Percentiles rank a stretch among this genome's conserved stretches.
Conservation (phyloP, 352 stramenopile genomes). For the Globisporangium cystogenes region DNA sequence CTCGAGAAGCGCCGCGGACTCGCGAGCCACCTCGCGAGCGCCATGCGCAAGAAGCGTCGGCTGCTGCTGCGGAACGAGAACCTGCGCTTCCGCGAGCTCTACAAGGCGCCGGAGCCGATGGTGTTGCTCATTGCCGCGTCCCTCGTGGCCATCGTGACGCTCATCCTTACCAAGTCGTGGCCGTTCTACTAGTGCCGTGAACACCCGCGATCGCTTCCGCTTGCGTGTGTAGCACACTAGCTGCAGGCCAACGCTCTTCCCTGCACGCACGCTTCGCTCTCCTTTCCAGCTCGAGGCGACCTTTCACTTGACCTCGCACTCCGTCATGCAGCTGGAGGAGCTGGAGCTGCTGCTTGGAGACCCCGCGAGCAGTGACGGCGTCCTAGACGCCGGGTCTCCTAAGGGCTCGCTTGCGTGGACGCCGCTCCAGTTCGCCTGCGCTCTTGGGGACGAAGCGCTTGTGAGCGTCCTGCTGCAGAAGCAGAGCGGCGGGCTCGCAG, state of each 20-base stretch:
- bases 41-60: slow-evolving; percentile 55
- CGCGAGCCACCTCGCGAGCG: slow-evolving; percentile 29
- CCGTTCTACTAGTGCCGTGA: slow-evolving; percentile 64
- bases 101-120: slow-evolving; percentile 58
- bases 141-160: slow-evolving; percentile 54
- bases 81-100: slow-evolving; percentile 70
- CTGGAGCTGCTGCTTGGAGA: slow-evolving; percentile 22
- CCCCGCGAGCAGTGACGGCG: slow-evolving; percentile 4
- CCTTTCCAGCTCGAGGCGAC: not conserved
- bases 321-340: slow-evolving; percentile 29
- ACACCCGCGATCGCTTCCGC: no score
- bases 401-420: slow-evolving; percentile 59
- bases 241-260: not conserved
- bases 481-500: slow-evolving; percentile 3
- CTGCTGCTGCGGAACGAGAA: slow-evolving; percentile 68
- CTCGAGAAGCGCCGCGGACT: slow-evolving; percentile 29
- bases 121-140: slow-evolving; percentile 47
- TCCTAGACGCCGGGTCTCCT: slow-evolving; percentile 54
- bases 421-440: slow-evolving; percentile 69
- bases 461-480: slow-evolving; percentile 27
- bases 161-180: slow-evolving; percentile 75
- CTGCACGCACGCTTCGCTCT: not conserved
- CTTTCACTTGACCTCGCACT: not conserved
- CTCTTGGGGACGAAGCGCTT: slow-evolving; percentile 49
- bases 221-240: not conserved